Base-by-base conservation (phyloP, 768 basidiomycete genomes). In the Dentipellis fragilis region DNA sequence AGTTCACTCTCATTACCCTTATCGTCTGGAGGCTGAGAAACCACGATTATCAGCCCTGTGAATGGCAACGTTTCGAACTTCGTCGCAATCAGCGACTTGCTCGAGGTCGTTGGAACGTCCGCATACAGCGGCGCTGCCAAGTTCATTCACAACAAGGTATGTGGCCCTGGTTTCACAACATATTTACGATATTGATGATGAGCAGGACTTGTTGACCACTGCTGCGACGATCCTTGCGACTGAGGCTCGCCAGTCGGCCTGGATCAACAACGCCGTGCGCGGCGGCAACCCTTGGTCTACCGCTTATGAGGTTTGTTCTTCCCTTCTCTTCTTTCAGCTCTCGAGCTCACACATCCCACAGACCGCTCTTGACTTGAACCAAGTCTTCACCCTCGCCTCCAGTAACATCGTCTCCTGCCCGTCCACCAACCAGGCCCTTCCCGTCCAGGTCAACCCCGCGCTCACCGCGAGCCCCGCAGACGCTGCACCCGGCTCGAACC, bases 221-320 rank as follows among this genome's bases (percentile, higher is more conserved):
- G 54, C 72, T 37, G 69, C 80, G 8, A 76, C 79, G n/a, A 72
- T 77, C 63, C 73, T 67, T 53, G 68, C 80, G 12, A 77, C 76
- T 51, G 83, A 87, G 63, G 75, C 82, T 23, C 76, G 83, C 34
- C 85, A 87, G 55, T 74, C 80, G 17, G 71, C 76, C 1, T 87
- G 83, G 83, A 67, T 87, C 37, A 71, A 73, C 58, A 73, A 75
- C 1, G 73, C 78, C 12, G 75, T 80, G 42, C 67, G 70, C 57
- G 70, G 76, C 49, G 66, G 67, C 21, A 72, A 75, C 40, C 72
- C 80, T 1, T 86, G 84, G 83, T 78, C 75, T 50, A 74, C 76
- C 3, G 70, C 82, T 8, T 80, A 83, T 63, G 83, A 85, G n/a
- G 61, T 62, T 55, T 17, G 73, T 8, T 77, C 78, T 73, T 77